Evolutionary conservation across 78 protist species (phyloP).

Genomic region (Dictyostelium discoideum): DNA sequence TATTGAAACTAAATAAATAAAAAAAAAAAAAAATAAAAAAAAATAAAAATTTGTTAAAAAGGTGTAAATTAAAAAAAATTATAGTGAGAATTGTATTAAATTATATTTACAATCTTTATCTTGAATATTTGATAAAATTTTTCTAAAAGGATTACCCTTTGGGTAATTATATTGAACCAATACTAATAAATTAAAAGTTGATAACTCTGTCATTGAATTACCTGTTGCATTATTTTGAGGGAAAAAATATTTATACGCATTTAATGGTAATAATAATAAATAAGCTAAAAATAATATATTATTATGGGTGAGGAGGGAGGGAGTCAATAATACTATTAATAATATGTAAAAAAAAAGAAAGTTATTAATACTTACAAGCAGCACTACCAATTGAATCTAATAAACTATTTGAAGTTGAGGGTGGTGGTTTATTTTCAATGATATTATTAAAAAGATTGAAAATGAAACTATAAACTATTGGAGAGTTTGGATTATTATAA

Average conservation of each 20-base stretch:
- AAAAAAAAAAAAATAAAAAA: neutral
- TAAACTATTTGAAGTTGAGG: slow-evolving; percentile 16
- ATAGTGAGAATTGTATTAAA: neutral
- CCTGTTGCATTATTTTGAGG: neutral
- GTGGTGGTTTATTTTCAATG: slow-evolving; percentile 42
- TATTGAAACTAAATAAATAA: neutral
- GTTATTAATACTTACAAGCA: slow-evolving; percentile 52
- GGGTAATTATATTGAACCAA: slow-evolving; percentile 58
- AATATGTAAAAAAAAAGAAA: neutral
- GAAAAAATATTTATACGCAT: slow-evolving; percentile 73
- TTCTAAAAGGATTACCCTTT: slow-evolving; percentile 66
- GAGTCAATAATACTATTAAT: no score
- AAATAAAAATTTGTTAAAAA: neutral
- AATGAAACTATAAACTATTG: slow-evolving; percentile 25
- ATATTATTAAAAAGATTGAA: slow-evolving; percentile 40
- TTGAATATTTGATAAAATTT: slow-evolving; percentile 19
- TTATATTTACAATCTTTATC: slow-evolving; percentile 53
- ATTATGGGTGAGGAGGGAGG: no score
- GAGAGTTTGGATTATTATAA: slow-evolving; percentile 9
- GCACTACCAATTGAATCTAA: slow-evolving; percentile 62
- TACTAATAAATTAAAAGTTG: slow-evolving; percentile 31
- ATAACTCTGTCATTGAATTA: slow-evolving; percentile 30
- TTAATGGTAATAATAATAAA: slow-evolving; percentile 60
- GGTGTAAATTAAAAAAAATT: neutral
- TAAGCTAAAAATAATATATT: slow-evolving; percentile 20